Evolutionary conservation across 2,329 filamentous ascomycete species (phyloP), one percentile per base, ranked within the genome.

Genomic region (Tolypocladium sp.): DNA sequence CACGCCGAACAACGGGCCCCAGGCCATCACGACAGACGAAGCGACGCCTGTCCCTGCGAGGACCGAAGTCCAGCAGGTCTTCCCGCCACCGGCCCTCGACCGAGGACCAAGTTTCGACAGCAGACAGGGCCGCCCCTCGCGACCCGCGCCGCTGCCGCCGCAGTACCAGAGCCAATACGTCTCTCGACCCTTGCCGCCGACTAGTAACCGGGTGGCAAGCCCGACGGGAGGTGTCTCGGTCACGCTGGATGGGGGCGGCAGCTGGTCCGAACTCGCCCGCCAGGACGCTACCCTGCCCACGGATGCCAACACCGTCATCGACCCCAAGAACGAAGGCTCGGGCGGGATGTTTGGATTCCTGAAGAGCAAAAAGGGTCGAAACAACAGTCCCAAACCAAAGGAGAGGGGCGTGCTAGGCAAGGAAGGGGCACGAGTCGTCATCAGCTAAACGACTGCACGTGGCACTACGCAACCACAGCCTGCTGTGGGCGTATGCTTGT

Each of bases 361-460:
- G 61, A 90, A 84, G 64, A 82, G 92, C 68, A 96, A 96, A 77
- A 96, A 91, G 77, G 91, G 92, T 35, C 82, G 92, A 63, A 91
- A 92, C 58, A 87, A 92, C 73, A 97, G 92, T 71, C 94, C 94
- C 1, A 97, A 96, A 76, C 92, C 92, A 33, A 93, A 91, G 72
- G 92, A 97, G 76, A 84, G 91, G 58, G 94, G 94, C 60, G 92
- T 99, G 9, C 71, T 99, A 60, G 94, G 94, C 59, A 97, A 97
- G 71, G 92, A 97, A 72, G 94, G 94, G 20, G 92, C 94, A 13
- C 82, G 94, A 70, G 87, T 91, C 63, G 83, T 93, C 59, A 88
- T 93, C 69, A 87, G 84, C 66, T 89, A 78, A 63, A 30, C 33
- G 22, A 40, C 35, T 44, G 38, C 22, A 38, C 22, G 10, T 9